A percentile compares a stretch with the other conserved stretches of the same genome.
Evolutionary conservation across 352 stramenopile genomes (phyloP).

Genomic region (Globisporangium iwayamae): DNA sequence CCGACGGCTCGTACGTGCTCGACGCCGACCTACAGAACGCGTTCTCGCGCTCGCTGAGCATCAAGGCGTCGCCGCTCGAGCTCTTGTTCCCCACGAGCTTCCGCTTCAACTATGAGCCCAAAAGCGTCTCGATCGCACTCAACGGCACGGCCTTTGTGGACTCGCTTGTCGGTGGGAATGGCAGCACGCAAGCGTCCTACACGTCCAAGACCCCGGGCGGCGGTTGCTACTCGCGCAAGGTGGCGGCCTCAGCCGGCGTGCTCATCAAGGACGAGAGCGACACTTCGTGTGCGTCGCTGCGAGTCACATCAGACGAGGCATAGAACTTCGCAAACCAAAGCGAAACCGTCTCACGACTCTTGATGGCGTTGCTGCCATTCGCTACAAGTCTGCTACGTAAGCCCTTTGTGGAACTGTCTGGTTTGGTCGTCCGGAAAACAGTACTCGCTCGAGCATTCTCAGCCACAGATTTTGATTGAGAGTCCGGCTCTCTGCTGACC

Average conservation of each 20-base stretch:
- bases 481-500: background rate
- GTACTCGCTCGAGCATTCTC: background rate
- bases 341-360: background rate
- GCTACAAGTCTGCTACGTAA: background rate
- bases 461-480: background rate
- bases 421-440: background rate
- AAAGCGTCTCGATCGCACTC: conserved; percentile 27
- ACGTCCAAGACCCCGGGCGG: conserved; percentile 17
- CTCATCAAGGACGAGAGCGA: conserved; percentile 22
- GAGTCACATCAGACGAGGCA: background rate
- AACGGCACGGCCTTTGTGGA: conserved; percentile 27
- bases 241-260: conserved; percentile 16
- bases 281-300: conserved; percentile 3
- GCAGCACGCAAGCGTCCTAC: conserved; percentile 25
- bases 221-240: conserved; percentile 33
- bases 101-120: conserved; percentile 22
- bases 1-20: conserved; percentile 34
- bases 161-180: conserved; percentile 36
- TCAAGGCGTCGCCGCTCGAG: conserved; percentile 17
- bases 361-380: background rate
- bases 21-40: conserved; percentile 41
- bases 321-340: background rate
- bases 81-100: conserved; percentile 20
- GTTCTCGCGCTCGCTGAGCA: conserved; percentile 27
- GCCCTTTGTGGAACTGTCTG: background rate